Base-by-base conservation (phyloP, 495 filamentous ascomycete genomes). In the Letharia lupina region DNA sequence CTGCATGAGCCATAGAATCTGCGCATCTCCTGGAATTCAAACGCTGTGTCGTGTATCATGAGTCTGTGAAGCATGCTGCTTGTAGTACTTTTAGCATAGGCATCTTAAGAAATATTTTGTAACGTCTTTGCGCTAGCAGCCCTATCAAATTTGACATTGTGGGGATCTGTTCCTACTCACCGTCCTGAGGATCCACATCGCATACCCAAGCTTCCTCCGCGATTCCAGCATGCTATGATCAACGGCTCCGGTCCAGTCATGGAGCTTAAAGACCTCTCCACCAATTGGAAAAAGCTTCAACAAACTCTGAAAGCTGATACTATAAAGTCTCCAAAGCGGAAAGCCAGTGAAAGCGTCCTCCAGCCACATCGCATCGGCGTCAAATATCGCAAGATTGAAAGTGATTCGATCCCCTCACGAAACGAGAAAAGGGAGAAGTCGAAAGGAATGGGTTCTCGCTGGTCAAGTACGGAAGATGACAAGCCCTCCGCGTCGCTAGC, bases 241-340 rank as follows among this genome's bases (percentile, higher is more conserved):
- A 54, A 39, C n/a, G 37, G 35, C 31, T 33, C 31, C 23, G n/a
- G 12, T 52, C n/a, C 12, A n/a, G 23, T 33, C 59, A 80, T 82
- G 79, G 79, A 83, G 64, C 56, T 77, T 35, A 75, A 77, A 64
- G 72, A 70, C 50, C 76, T 83, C 48, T 84, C 81, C 65, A 78
- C 77, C 65, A 91, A 91, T 77, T 91, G 88, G 87, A 88, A 89
- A 72, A 89, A 86, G 75, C 80, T 91, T 65, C 87, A 90, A 79
- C 83, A 77, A 66, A 82, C 80, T 45, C 76, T 90, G 62, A 83
- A 86, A 69, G 77, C 82, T 61, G 79, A 85, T 20, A 75, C 60
- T n/a, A 47, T 65, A 23, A 68, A 61, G 35, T 16, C 62, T 63
- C 37, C 50, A 5, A 67, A 67, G 44, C 65, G 66, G 9, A 69